A percentile compares a stretch with the other conserved stretches of the same genome.
These are phyloP conservation scores for Hura crepitans DNA, from an alignment of 441 rosid genomes.

Conservation along the genomic window DNA sequence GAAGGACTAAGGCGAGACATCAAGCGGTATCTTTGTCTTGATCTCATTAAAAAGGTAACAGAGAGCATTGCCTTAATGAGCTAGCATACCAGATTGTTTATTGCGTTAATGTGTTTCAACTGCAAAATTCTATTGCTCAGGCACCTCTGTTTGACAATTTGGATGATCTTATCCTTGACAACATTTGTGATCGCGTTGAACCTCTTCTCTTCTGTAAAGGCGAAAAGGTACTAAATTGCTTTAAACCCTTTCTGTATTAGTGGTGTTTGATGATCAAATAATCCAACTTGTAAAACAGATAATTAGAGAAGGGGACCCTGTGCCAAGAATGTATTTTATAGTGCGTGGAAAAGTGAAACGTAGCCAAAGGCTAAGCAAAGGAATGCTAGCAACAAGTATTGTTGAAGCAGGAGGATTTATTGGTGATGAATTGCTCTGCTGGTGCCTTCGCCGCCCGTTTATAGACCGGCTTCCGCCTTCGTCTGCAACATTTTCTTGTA, in stretches of 20 bases:
- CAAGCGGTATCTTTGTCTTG: conserved; percentile 63
- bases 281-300: too few relatives aligned
- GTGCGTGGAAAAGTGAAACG: conserved; percentile 45
- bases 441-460: conserved; percentile 66
- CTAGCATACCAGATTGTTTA: neutral
- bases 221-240: conserved; percentile 46
- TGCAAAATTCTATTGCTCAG: neutral
- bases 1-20: conserved; percentile 77
- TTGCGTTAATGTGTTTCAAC: neutral
- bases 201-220: conserved; percentile 51
- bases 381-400: conserved; percentile 40
- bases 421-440: conserved; percentile 59
- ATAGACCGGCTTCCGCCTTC: conserved; percentile 56
- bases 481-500: conserved; percentile 48
- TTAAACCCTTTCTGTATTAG: too few relatives aligned
- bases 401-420: conserved; percentile 53
- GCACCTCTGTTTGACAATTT: conserved; percentile 42
- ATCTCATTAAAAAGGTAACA: conserved; percentile 59
- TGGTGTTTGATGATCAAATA: neutral
- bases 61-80: neutral
- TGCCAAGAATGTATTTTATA: conserved; percentile 47
- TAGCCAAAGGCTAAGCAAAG: conserved; percentile 49
- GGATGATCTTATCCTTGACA: conserved; percentile 56
- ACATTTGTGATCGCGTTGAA: conserved; percentile 56
- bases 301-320: conserved; percentile 70